phyloP scores from a whole-genome alignment of 768 basidiomycete genomes.

The Mycena amicta region DNA sequence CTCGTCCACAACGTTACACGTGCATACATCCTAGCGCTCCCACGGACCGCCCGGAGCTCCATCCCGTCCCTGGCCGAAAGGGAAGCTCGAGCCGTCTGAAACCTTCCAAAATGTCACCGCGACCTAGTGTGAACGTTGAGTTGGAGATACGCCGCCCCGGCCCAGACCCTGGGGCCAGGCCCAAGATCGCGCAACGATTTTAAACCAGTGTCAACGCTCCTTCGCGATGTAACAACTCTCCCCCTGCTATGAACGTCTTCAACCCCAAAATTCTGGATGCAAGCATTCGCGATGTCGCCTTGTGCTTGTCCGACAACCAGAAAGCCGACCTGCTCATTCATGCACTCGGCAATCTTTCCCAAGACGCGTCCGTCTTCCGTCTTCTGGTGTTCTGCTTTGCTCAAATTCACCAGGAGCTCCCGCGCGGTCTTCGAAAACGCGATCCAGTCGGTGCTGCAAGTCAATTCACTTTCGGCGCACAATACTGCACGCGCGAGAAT shows the following conservation, averaged over 20 bases:
- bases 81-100: no score
- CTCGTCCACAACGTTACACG: background rate
- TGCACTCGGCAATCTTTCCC: constrained; percentile 80
- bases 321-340: constrained; percentile 74
- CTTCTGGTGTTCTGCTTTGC: constrained; percentile 12
- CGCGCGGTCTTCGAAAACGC: constrained; percentile 73
- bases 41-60: no score
- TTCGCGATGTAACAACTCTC: background rate
- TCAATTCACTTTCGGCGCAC: constrained; percentile 52
- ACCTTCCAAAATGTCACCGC: no score
- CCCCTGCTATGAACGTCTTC: constrained; percentile 56
- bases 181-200: no score
- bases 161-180: no score
- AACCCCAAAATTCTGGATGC: constrained; percentile 80
- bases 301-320: constrained; percentile 59
- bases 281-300: constrained; percentile 68
- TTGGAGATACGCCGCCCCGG: no score
- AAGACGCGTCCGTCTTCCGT: constrained; percentile 55
- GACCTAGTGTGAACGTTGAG: no score
- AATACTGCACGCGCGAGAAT: constrained; percentile 63
- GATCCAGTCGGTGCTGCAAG: constrained; percentile 68
- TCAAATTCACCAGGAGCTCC: constrained; percentile 43
- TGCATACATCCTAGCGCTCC: no score
- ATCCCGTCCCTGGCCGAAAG: no score
- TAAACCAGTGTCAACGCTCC: background rate